Evolutionary conservation across 768 basidiomycete genomes (phyloP).

Genomic region (Mycena venus): DNA sequence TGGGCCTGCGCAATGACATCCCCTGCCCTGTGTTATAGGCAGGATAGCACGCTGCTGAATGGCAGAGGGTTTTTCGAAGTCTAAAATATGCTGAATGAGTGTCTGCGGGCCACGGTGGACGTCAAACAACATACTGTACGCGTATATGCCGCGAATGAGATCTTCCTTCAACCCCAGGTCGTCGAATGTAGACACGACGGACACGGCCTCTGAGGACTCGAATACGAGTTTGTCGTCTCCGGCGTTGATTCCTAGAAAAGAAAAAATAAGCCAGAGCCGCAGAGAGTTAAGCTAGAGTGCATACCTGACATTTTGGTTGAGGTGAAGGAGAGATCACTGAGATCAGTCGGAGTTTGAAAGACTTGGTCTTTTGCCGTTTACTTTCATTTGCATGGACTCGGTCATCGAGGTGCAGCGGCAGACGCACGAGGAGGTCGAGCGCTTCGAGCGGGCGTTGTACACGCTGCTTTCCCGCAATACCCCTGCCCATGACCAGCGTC

Average conservation of each 20-base stretch:
- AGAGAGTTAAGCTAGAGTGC: neutral
- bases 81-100: conserved; percentile 44
- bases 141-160: conserved; percentile 96
- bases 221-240: conserved; percentile 97
- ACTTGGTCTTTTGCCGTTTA: conserved; percentile 26
- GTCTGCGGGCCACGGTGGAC: neutral
- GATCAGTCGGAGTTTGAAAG: conserved; percentile 65
- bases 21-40: conserved; percentile 93
- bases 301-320: conserved; percentile 64
- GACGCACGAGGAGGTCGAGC: conserved; percentile 95
- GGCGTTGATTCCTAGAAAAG: conserved; percentile 74
- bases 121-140: conserved; percentile 80
- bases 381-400: conserved; percentile 80
- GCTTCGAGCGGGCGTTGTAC: conserved; percentile 89
- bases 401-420: conserved; percentile 94
- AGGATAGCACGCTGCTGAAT: conserved; percentile 99
- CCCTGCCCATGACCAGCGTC: conserved; percentile 69
- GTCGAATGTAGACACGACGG: conserved; percentile 90
- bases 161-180: conserved; percentile 95
- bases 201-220: conserved; percentile 94
- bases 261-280: neutral
- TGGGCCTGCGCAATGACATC: conserved; percentile 99
- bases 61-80: conserved; percentile 98
- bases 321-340: conserved; percentile 41
- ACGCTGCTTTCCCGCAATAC: conserved; percentile 81